Percentiles rank a stretch among this genome's conserved stretches.
Conservation (phyloP, 1,284 basidiomycete species). For the Sphagnurus paluster region DNA sequence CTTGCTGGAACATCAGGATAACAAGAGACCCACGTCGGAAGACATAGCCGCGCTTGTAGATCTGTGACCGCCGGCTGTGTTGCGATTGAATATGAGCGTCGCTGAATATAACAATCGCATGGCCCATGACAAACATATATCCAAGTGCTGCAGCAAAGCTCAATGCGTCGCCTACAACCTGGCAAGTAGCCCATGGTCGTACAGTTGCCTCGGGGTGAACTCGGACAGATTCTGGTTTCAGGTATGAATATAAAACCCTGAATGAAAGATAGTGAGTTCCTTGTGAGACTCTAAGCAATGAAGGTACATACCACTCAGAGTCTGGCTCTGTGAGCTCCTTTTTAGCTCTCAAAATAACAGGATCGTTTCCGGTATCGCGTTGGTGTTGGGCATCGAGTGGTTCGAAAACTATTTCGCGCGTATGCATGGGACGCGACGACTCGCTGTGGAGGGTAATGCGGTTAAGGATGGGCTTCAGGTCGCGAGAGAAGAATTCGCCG, state of each 20-base stretch:
- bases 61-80: conserved; percentile 64
- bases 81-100: neutral
- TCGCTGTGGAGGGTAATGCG: conserved; percentile 76
- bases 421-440: conserved; percentile 67
- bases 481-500: conserved; percentile 67
- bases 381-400: conserved; percentile 64
- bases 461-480: conserved; percentile 68
- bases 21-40: conserved; percentile 68
- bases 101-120: neutral
- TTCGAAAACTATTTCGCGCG: conserved; percentile 73
- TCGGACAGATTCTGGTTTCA: conserved; percentile 75
- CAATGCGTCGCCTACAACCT: conserved; percentile 74
- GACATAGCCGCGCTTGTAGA: conserved; percentile 75
- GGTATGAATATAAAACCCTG: conserved; percentile 74
- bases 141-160: conserved; percentile 76
- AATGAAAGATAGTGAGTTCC: neutral
- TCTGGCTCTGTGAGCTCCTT: conserved; percentile 65
- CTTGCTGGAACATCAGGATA: conserved; percentile 82
- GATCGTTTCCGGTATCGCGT: conserved; percentile 58
- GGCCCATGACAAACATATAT: conserved; percentile 52
- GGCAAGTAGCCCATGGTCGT: conserved; percentile 74
- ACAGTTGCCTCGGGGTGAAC: conserved; percentile 82
- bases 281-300: neutral
- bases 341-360: conserved; percentile 69
- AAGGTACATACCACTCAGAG: conserved; percentile 58